These are phyloP conservation scores for Farysia itapuensis DNA, from an alignment of 1,284 basidiomycete genomes.

Conservation along the genomic window DNA sequence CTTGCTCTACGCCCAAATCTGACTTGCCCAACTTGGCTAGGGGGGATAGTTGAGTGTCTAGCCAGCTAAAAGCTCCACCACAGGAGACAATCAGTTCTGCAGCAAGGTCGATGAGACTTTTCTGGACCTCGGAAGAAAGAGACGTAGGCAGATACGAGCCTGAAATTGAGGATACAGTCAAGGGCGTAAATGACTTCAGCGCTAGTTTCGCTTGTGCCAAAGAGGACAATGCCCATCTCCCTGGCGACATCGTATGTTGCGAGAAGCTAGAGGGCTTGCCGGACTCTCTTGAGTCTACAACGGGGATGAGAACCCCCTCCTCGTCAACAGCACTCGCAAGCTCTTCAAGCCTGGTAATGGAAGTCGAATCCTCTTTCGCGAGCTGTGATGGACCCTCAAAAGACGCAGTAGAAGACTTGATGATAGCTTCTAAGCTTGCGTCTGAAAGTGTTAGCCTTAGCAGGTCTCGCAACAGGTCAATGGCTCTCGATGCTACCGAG, in stretches of 20 bases:
- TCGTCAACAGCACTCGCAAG: no score
- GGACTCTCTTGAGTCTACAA: no score
- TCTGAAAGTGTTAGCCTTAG: slow-evolving; percentile 11
- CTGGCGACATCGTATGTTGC: no score
- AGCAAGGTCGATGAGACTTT: slow-evolving; percentile 6
- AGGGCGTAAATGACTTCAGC: slow-evolving; percentile 15
- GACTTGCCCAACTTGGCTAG: slow-evolving; percentile 7
- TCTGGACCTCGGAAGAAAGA: slow-evolving; percentile 3
- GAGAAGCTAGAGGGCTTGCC: no score
- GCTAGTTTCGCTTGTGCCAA: slow-evolving; percentile 27
- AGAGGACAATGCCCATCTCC: slow-evolving; percentile 18
- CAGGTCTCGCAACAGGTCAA: slow-evolving; percentile 11
- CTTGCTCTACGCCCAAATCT: background rate
- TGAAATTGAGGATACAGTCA: slow-evolving; percentile 12
- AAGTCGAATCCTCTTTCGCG: no score
- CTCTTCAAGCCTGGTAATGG: no score
- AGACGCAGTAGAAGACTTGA: no score
- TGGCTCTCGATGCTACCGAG: slow-evolving; percentile 6
- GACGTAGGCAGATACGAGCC: slow-evolving; percentile 14
- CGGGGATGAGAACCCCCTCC: no score
- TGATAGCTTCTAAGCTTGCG: slow-evolving; percentile 1
- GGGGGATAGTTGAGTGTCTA: slow-evolving; percentile 11
- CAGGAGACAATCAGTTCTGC: slow-evolving; percentile 7
- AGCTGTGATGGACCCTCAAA: no score
- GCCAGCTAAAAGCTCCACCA: slow-evolving; percentile 17